Conservation (phyloP, 2,329 filamentous ascomycete species). For the Tolypocladium pustulatum region DNA sequence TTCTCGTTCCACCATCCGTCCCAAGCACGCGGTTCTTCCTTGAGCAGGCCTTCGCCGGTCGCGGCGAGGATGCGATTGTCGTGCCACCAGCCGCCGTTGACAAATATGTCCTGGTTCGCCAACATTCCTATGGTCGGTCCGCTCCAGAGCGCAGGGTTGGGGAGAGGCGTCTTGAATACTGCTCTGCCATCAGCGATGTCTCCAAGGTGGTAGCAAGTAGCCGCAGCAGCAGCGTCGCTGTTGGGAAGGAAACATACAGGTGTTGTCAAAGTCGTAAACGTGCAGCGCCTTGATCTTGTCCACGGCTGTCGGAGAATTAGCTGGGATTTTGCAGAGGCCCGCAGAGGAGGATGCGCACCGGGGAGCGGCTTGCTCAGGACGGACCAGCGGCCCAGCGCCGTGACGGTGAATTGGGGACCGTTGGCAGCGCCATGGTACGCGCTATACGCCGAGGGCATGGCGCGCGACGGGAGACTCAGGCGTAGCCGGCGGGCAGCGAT, state of each 20-base stretch:
- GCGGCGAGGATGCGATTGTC: slow-evolving; percentile 76
- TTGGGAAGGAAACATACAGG: slow-evolving; percentile 42
- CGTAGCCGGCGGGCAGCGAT: slow-evolving; percentile 12
- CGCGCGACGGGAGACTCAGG: slow-evolving; percentile 13
- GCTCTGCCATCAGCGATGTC: slow-evolving; percentile 19
- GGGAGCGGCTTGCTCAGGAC: slow-evolving; percentile 64
- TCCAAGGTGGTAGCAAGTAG: no score
- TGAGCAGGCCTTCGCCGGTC: slow-evolving; percentile 71
- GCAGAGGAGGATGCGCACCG: slow-evolving; percentile 28
- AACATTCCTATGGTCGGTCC: slow-evolving; percentile 66
- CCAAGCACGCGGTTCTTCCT: slow-evolving; percentile 78
- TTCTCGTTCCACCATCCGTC: slow-evolving; percentile 95
- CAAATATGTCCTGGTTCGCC: slow-evolving; percentile 63
- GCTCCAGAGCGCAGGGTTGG: slow-evolving; percentile 83
- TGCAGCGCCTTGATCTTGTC: slow-evolving; percentile 70
- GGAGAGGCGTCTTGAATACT: slow-evolving; percentile 88
- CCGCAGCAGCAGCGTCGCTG: not conserved
- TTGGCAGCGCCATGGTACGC: slow-evolving; percentile 23
- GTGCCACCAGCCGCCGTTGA: slow-evolving; percentile 95
- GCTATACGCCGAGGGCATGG: slow-evolving; percentile 30
- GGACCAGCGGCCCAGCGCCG: slow-evolving; percentile 76
- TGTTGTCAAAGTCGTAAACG: slow-evolving; percentile 98
- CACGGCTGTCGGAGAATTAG: slow-evolving; percentile 30
- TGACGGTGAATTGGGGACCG: slow-evolving; percentile 45
- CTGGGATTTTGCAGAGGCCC: not conserved